These are phyloP conservation scores for Mycena metata DNA, from an alignment of 768 basidiomycete genomes.

Conservation along the genomic window DNA sequence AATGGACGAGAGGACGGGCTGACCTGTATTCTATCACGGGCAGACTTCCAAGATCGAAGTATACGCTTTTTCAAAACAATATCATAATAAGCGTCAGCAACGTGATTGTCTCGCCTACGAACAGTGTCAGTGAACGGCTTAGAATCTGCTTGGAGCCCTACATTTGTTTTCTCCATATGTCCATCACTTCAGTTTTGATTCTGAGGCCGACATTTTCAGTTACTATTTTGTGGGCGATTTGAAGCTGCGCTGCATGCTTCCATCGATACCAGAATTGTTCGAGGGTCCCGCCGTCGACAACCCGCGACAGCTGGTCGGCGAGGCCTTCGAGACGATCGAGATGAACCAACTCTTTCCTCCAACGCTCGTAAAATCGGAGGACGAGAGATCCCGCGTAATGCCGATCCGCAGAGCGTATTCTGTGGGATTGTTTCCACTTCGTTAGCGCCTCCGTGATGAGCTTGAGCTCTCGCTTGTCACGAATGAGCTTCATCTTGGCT, in stretches of 20 bases:
- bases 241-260: conserved; percentile 61
- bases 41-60: conserved; percentile 69
- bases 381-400: conserved; percentile 63
- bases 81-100: conserved; percentile 60
- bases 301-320: conserved; percentile 64
- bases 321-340: conserved; percentile 60
- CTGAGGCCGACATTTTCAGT: conserved; percentile 60
- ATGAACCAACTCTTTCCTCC: conserved; percentile 62
- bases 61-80: conserved; percentile 58
- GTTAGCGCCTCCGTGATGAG: conserved; percentile 71
- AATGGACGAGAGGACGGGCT: conserved; percentile 38
- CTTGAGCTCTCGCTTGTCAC: conserved; percentile 66
- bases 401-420: conserved; percentile 64
- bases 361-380: conserved; percentile 60
- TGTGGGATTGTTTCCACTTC: conserved; percentile 74
- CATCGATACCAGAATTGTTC: conserved; percentile 69
- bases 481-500: conserved; percentile 72
- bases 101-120: conserved; percentile 59
- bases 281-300: conserved; percentile 52
- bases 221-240: conserved; percentile 60
- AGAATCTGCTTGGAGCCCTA: conserved; percentile 48
- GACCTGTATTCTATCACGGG: conserved; percentile 65
- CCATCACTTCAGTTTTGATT: conserved; percentile 62
- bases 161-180: conserved; percentile 71
- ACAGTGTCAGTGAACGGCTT: conserved; percentile 12